Evolutionary conservation across 2,329 filamentous ascomycete species (phyloP), one percentile per base, ranked within the genome.

Genomic region (Corinectria fuckeliana): DNA sequence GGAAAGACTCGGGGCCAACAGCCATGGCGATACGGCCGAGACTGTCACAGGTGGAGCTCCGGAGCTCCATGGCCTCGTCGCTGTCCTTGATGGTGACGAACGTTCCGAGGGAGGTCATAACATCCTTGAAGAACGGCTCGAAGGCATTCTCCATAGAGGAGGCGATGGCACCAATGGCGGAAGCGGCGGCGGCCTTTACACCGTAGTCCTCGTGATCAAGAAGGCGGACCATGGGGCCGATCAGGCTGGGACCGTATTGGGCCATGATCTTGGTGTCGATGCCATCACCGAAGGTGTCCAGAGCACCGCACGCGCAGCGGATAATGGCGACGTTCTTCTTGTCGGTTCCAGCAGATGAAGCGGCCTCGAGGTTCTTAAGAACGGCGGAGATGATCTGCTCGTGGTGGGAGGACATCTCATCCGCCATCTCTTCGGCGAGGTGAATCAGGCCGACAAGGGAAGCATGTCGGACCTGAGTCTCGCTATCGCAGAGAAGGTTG

Each of bases 11-110:
- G 32, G 91, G 81, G 18, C 95, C 95, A 60, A 97, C 94, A 54
- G 95, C 92, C 57, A 89, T 82, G 39, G 95, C 93, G 72, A 98
- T 96, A 75, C 93, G 93, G 58, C 93, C 94, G 82, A 99, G 91
- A 21, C 93, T 89, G 79, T 99, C 95, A 68, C 92, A 93, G 36
- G 96, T 92, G 57, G 92, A 91, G 68, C 92, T 93, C 68, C 95
- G 89, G 30, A 98, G 86, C 65, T 96, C 90, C 53, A 98, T 87
- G 74, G 97, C 92, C 50, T 96, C 93, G 66, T 96, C 91, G 60
- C 86, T 91, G 52, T 93, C 91, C 81, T 97, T 97, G 77, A 96
- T 89, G 54, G 86, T 84, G 65, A 95, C 90, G 70, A 92, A 97
- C 53, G 87, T 85, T 54, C 91, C 92, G 57, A 98, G 87, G n/a